Evolutionary conservation across 192 early-diverging fungal genomes (phyloP).

Genomic region (Backusella luteola): DNA sequence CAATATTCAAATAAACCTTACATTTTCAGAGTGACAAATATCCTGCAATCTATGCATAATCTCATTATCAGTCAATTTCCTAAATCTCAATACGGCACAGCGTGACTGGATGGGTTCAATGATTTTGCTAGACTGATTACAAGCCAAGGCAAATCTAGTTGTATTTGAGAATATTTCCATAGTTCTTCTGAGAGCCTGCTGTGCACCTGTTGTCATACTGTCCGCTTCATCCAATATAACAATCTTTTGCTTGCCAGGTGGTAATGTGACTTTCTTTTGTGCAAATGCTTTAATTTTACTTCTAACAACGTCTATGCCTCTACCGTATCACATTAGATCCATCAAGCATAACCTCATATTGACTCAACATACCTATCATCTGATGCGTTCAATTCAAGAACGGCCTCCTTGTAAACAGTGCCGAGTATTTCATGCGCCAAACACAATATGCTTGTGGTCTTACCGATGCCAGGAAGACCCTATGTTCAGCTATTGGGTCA

Average conservation of each 20-base stretch:
- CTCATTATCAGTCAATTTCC: conserved; percentile 75
- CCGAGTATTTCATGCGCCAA: conserved; percentile 91
- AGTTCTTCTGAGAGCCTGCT: conserved; percentile 95
- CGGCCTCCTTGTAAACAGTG: conserved; percentile 83
- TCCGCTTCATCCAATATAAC: conserved; percentile 99
- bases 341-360: too few relatives aligned
- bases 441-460: conserved; percentile 94
- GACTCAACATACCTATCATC: conserved; percentile 79
- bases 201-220: conserved; percentile 95
- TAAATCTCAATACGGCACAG: conserved; percentile 89
- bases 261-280: conserved; percentile 95
- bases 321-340: conserved; percentile 22
- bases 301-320: conserved; percentile 94
- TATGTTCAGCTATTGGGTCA: conserved; percentile 15
- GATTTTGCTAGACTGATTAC: conserved; percentile 95
- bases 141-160: conserved; percentile 95
- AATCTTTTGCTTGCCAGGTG: conserved; percentile 81
- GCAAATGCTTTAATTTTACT: conserved; percentile 99
- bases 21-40: conserved; percentile 81
- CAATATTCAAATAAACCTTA: conserved; percentile 20
- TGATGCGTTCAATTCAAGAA: conserved; percentile 97
- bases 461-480: conserved; percentile 96
- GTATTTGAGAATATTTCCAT: conserved; percentile 98
- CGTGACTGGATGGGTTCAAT: conserved; percentile 98
- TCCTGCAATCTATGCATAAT: conserved; percentile 78